Conservation (phyloP, 1,284 basidiomycete genomes). For the Limonomyces culmigenus region DNA sequence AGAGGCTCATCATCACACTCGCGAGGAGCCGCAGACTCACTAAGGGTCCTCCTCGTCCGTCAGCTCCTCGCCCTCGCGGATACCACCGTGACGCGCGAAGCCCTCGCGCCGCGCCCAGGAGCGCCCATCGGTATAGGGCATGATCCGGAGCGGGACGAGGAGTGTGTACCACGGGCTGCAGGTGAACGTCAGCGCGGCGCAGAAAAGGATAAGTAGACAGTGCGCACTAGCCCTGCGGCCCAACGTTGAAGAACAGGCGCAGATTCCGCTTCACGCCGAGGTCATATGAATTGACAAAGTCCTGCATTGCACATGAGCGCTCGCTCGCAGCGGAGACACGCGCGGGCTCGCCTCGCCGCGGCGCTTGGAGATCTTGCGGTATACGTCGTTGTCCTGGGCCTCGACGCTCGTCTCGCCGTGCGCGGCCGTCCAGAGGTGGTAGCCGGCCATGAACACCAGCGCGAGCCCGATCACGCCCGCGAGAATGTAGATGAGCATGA, state of each 20-base stretch:
- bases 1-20: constrained; percentile 31
- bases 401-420: constrained; percentile 89
- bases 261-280: constrained; percentile 66
- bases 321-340: constrained; percentile 9
- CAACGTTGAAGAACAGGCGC: constrained; percentile 79
- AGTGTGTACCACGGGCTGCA: constrained; percentile 59
- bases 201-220: not conserved
- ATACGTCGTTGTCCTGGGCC: constrained; percentile 73
- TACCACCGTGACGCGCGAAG: constrained; percentile 36
- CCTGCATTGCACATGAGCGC: constrained; percentile 17
- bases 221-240: constrained; percentile 64
- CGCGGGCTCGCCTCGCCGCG: constrained; percentile 65
- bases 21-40: not conserved
- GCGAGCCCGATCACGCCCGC: constrained; percentile 61
- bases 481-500: constrained; percentile 68
- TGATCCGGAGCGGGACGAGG: constrained; percentile 64
- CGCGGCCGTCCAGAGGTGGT: constrained; percentile 66
- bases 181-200: constrained; percentile 2
- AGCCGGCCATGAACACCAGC: constrained; percentile 64
- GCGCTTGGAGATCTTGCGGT: constrained; percentile 49
- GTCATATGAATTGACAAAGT: constrained; percentile 86
- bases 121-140: constrained; percentile 77
- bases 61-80: constrained; percentile 49
- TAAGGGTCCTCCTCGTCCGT: constrained; percentile 52
- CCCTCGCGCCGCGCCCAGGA: constrained; percentile 63